These are phyloP conservation scores for Sugiyamaella pinicola DNA, from an alignment of 1,139 yeast species.

Conservation along the genomic window DNA sequence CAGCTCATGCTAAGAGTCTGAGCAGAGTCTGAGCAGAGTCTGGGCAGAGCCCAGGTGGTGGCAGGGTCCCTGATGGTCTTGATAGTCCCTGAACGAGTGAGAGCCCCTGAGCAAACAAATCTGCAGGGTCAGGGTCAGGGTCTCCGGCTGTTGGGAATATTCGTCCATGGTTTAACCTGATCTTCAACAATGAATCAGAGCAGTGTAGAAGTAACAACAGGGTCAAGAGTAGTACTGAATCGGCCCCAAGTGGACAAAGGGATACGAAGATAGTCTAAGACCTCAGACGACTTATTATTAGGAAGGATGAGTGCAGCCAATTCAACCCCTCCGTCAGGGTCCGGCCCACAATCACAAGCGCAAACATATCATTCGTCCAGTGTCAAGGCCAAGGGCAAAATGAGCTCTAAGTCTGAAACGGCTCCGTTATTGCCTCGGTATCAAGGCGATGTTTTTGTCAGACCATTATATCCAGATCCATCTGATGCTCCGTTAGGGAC, in stretches of 20 bases:
- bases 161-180: too few relatives aligned
- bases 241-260: too few relatives aligned
- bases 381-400: conserved; percentile 6
- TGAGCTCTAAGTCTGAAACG: conserved; percentile 1
- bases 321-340: too few relatives aligned
- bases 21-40: too few relatives aligned
- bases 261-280: neutral
- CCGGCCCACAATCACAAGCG: neutral
- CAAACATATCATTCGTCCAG: neutral
- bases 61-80: too few relatives aligned
- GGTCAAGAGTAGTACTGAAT: too few relatives aligned
- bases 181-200: neutral
- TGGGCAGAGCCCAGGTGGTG: too few relatives aligned
- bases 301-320: neutral
- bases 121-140: neutral
- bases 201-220: neutral
- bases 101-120: neutral
- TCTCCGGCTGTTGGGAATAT: too few relatives aligned
- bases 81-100: too few relatives aligned
- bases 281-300: too few relatives aligned
- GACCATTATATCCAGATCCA: neutral
- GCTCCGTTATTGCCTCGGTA: conserved; percentile 14
- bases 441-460: neutral
- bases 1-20: too few relatives aligned
- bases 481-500: too few relatives aligned